Percentiles rank a stretch among this genome's conserved stretches.
Conservation (phyloP, 2,329 filamentous ascomycete species). For the Emergomyces pasteurianus region DNA sequence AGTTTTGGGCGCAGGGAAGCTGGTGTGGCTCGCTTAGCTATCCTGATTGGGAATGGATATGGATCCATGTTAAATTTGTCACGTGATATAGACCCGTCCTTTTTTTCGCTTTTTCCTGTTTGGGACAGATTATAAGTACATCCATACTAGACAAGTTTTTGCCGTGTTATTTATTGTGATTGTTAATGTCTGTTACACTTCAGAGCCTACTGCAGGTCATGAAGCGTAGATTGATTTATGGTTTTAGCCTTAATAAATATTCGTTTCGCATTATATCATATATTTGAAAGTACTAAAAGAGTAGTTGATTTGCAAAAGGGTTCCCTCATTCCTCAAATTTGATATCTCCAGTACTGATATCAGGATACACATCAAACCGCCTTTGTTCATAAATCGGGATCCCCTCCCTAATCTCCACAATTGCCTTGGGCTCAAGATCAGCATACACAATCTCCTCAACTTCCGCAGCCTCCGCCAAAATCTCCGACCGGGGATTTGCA, state of each 20-base stretch:
- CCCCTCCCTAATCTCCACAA: slow-evolving; percentile 63
- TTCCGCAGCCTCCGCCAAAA: slow-evolving; percentile 71
- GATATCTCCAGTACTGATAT: slow-evolving; percentile 56
- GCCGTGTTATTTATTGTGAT: too few species aligned
- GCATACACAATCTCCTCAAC: slow-evolving; percentile 63
- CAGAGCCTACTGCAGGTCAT: too few species aligned
- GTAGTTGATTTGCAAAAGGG: background rate
- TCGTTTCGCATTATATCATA: background rate
- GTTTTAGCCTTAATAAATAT: too few species aligned
- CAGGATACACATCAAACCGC: slow-evolving; percentile 89
- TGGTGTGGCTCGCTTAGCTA: slow-evolving; percentile 28
- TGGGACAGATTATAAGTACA: too few species aligned
- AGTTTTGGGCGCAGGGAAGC: background rate
- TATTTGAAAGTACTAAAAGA: background rate
- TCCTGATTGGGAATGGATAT: background rate
- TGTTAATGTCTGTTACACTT: too few species aligned
- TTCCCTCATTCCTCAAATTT: slow-evolving; percentile 25
- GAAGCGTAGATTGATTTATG: too few species aligned
- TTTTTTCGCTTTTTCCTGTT: too few species aligned
- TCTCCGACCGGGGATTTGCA: slow-evolving; percentile 71
- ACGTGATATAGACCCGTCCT: too few species aligned
- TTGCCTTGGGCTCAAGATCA: slow-evolving; percentile 54
- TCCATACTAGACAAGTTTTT: too few species aligned
- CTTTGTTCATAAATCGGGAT: slow-evolving; percentile 79
- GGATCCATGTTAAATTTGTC: too few species aligned